Evolutionary conservation across 2,329 filamentous ascomycete species (phyloP).

Genomic region (Cyphellophora attinorum): DNA sequence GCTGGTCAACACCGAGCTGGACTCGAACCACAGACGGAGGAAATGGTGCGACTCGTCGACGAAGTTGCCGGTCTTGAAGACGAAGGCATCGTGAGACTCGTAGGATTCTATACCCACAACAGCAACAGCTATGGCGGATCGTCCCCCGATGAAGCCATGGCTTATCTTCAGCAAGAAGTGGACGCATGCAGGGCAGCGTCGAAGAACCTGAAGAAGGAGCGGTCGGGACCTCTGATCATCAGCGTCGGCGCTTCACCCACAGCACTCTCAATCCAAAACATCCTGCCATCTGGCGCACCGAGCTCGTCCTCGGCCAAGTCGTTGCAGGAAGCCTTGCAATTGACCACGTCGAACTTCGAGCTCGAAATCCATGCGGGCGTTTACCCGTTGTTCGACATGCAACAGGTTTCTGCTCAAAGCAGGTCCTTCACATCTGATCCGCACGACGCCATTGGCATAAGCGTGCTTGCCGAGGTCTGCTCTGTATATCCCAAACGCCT

Average conservation of each 20-base stretch:
- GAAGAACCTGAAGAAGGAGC: constrained; percentile 13
- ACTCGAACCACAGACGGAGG: constrained; percentile 41
- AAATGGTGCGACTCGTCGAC: constrained; percentile 24
- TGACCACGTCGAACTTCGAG: constrained; percentile 27
- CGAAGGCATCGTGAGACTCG: constrained; percentile 30
- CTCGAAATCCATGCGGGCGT: constrained; percentile 69
- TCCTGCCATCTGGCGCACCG: constrained; percentile 26
- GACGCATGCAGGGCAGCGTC: constrained; percentile 29
- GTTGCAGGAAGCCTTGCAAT: constrained; percentile 11
- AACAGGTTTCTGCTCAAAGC: constrained; percentile 67
- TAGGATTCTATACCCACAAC: constrained; percentile 64
- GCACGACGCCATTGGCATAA: constrained; percentile 52
- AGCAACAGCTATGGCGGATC: constrained; percentile 58
- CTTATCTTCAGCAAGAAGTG: constrained; percentile 52
- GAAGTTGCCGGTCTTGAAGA: constrained; percentile 20
- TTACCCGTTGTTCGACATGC: constrained; percentile 66
- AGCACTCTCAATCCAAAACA: constrained; percentile 55
- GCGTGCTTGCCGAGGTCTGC: constrained; percentile 62
- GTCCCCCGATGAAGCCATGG: constrained; percentile 49
- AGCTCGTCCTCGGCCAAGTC: constrained; percentile 10
- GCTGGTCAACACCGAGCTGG: constrained; percentile 65
- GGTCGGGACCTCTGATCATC: constrained; percentile 38
- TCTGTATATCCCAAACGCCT: constrained; percentile 52
- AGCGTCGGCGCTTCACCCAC: constrained; percentile 73
- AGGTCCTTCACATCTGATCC: constrained; percentile 26